Base-by-base conservation (phyloP, 2,329 filamentous ascomycete species). In the Ceratocystis destructans region DNA sequence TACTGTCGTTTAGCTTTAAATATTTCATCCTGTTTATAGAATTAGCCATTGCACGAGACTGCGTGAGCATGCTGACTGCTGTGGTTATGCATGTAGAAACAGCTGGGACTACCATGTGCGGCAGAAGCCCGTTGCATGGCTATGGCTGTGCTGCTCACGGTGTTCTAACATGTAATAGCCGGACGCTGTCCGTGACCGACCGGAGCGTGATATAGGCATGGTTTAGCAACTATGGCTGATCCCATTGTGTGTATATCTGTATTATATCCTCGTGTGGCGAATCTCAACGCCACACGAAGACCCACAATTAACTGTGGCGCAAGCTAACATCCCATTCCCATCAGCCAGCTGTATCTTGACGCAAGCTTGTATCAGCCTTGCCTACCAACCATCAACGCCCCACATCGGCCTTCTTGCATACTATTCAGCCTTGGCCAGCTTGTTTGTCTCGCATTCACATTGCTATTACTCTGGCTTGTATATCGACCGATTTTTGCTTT, bases 351-450 rank as follows among this genome's bases (percentile, higher is more conserved):
- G 61, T 50, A 31, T 50, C 45, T 50, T 64, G 61, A 64, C 62
- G 62, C 62, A 64, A 64, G 62, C 62, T 41, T 64, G 62, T 22
- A 41, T 64, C 62, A 64, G 62, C 62, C 62, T 64, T 64, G 62
- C 17, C 17, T 2, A 8, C 17, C 17, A 2, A 8, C 17, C 28
- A 41, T 12, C 50, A 3, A 17, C 20, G 44, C 61, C 61, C 61
- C 61, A 15, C 31, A 41, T 17, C 41, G 46, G 33, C 61, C 61
- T 48, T 62, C 45, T 44, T 7, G n/a, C 22, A 31, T 48, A 61
- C 33, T 20, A 41, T 25, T 46, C 48, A 28, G 48, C 48, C 48
- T 53, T 53, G 48, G 48, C 48, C 48, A 53, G 25, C 48, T 28
- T 53, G 48, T 53, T 48, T 53, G 48, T 53, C 22, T 53, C 48